Evolutionary conservation across 2,329 filamentous ascomycete species (phyloP).

Genomic region (Penicillium sp.): DNA sequence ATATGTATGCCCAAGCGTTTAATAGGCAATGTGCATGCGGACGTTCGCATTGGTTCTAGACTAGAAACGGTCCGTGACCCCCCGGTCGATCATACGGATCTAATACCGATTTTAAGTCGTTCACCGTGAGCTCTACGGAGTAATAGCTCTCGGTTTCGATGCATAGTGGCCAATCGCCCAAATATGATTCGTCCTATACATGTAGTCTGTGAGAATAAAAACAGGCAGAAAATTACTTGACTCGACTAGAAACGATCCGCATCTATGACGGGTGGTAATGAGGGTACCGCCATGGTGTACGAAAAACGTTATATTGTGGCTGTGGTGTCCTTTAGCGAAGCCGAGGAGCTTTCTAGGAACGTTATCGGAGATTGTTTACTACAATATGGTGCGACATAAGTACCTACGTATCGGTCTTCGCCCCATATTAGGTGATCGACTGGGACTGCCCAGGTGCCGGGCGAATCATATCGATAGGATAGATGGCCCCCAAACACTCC

Average conservation of each 20-base stretch:
- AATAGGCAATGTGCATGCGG: not conserved
- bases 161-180: not conserved
- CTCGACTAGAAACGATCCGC: not conserved
- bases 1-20: not conserved
- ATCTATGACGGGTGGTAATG: not conserved
- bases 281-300: no score
- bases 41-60: not conserved
- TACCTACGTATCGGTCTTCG: not conserved
- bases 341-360: not conserved
- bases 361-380: not conserved
- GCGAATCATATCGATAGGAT: not conserved
- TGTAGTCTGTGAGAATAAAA: not conserved
- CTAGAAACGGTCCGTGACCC: not conserved
- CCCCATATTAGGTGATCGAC: not conserved
- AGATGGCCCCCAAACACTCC: not conserved
- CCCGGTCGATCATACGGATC: conserved; percentile 5
- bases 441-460: no score
- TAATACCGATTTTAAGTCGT: not conserved
- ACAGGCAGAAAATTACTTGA: not conserved
- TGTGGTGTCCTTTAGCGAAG: not conserved
- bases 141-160: not conserved
- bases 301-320: not conserved
- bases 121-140: not conserved
- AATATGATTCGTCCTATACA: not conserved
- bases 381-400: not conserved